Evolutionary conservation across 2,329 filamentous ascomycete species (phyloP).

Genomic region (Sporothrix pseudoabietina): DNA sequence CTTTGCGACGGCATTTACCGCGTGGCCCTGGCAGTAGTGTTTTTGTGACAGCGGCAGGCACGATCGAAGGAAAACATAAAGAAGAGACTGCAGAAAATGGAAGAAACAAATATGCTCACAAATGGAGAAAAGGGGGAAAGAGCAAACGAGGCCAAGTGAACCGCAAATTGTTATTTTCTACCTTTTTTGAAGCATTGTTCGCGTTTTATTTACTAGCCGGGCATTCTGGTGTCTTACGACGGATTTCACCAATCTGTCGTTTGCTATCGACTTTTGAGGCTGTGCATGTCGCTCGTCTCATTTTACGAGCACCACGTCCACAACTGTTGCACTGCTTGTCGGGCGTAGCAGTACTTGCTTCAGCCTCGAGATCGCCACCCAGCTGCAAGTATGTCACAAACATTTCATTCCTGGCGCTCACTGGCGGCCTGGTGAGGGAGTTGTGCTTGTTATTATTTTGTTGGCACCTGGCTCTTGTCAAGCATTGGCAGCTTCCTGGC

Average conservation of each 20-base stretch:
- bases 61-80: conserved; percentile 2
- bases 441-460: neutral
- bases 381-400: neutral
- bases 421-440: neutral
- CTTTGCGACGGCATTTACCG: conserved; percentile 23
- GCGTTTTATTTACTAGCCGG: neutral
- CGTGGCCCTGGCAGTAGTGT: neutral
- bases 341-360: conserved; percentile 4
- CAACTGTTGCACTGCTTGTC: neutral
- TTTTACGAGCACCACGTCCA: neutral
- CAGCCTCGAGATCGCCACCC: conserved; percentile 12
- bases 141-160: neutral
- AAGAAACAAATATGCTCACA: conserved; percentile 1
- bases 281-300: conserved; percentile 8
- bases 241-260: neutral
- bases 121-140: neutral
- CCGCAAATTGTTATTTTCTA: neutral
- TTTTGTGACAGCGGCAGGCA: conserved; percentile 1
- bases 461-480: neutral
- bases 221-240: neutral
- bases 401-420: neutral
- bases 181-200: neutral
- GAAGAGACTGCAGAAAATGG: neutral
- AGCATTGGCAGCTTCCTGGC: neutral
- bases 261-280: neutral